Evolutionary conservation across 2,329 filamentous ascomycete species (phyloP).

Genomic region (Aplosporella prunicola): DNA sequence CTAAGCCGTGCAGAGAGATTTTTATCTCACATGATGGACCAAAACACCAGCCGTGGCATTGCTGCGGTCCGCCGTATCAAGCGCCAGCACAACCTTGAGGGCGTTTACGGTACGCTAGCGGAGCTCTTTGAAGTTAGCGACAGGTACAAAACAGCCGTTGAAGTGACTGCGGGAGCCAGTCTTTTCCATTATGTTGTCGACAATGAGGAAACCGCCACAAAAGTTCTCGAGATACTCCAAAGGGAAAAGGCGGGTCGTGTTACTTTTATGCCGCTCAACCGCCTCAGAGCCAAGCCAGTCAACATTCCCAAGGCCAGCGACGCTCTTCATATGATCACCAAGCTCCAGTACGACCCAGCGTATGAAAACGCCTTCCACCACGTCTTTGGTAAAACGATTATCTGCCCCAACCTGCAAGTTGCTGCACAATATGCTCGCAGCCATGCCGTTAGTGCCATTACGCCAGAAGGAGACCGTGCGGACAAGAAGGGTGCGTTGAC

Average conservation of each 20-base stretch:
- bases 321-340: slow-evolving; percentile 76
- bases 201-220: slow-evolving; percentile 75
- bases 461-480: slow-evolving; percentile 84
- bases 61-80: slow-evolving; percentile 80
- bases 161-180: slow-evolving; percentile 85
- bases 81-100: slow-evolving; percentile 66
- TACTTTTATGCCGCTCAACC: slow-evolving; percentile 89
- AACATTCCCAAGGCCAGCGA: slow-evolving; percentile 81
- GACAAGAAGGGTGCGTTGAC: slow-evolving; percentile 94
- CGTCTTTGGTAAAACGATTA: slow-evolving; percentile 90
- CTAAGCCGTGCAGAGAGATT: slow-evolving; percentile 67
- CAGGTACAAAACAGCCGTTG: slow-evolving; percentile 76
- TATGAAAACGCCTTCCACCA: slow-evolving; percentile 86
- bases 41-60: slow-evolving; percentile 75
- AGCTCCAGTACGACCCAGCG: slow-evolving; percentile 65
- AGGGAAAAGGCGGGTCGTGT: slow-evolving; percentile 74
- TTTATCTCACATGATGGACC: slow-evolving; percentile 79
- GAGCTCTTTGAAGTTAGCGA: slow-evolving; percentile 86
- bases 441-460: slow-evolving; percentile 87
- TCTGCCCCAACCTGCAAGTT: slow-evolving; percentile 81
- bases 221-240: slow-evolving; percentile 69
- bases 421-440: slow-evolving; percentile 87
- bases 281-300: slow-evolving; percentile 58
- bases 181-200: slow-evolving; percentile 96
- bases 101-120: slow-evolving; percentile 84